Evolutionary conservation across 805 yeast genomes (phyloP).

Genomic region (Candida methanosorbosa): DNA sequence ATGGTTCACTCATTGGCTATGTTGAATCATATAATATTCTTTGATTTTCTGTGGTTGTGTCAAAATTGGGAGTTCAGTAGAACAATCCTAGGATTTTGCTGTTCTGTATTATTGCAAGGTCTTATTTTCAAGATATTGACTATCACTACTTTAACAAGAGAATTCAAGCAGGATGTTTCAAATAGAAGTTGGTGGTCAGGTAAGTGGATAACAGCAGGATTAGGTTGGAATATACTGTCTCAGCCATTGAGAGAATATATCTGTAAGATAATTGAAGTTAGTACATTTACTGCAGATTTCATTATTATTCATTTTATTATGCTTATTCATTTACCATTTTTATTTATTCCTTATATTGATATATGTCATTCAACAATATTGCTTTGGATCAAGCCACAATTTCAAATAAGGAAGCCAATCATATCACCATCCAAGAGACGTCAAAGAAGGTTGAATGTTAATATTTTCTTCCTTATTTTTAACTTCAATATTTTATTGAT

Average conservation of each 20-base stretch:
- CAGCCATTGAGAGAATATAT: slow-evolving; percentile 59
- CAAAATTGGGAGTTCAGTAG: slow-evolving; percentile 60
- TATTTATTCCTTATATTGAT: slow-evolving; percentile 56
- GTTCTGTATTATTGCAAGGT: slow-evolving; percentile 46
- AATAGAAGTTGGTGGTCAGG: slow-evolving; percentile 80
- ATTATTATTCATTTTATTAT: slow-evolving; percentile 50
- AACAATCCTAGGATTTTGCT: slow-evolving; percentile 53
- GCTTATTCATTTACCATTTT: slow-evolving; percentile 49
- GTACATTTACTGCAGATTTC: slow-evolving; percentile 61
- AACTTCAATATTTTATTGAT: slow-evolving; percentile 20
- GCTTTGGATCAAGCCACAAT: slow-evolving; percentile 48
- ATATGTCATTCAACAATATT: slow-evolving; percentile 58
- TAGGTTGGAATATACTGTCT: slow-evolving; percentile 51
- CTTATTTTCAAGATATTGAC: slow-evolving; percentile 46
- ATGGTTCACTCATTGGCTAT: slow-evolving; percentile 47
- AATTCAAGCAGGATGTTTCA: slow-evolving; percentile 48
- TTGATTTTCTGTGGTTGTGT: slow-evolving; percentile 56
- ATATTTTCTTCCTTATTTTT: slow-evolving; percentile 28
- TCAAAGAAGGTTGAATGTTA: slow-evolving; percentile 23
- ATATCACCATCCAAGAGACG: slow-evolving; percentile 32
- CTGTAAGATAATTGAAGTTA: slow-evolving; percentile 57
- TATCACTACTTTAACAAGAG: slow-evolving; percentile 47
- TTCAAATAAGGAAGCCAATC: slow-evolving; percentile 39
- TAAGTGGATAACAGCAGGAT: slow-evolving; percentile 52
- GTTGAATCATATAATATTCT: slow-evolving; percentile 41